Base-by-base conservation (phyloP, 2,329 filamentous ascomycete species). In the Pochonia chlamydosporia region DNA sequence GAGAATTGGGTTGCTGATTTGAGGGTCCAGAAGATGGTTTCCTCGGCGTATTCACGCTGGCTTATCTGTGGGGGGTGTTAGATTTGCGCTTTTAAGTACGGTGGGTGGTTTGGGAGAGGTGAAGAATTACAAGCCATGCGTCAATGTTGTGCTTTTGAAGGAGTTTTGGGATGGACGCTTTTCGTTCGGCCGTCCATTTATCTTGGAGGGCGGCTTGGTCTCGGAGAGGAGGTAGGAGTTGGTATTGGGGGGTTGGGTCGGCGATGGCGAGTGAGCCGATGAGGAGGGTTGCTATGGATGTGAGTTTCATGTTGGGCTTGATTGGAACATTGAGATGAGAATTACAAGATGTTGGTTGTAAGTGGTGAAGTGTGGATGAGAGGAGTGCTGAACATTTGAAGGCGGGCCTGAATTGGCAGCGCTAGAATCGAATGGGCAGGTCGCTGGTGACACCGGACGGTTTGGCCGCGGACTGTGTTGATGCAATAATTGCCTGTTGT, bases 1-100 rank as follows among this genome's bases (percentile, higher is more conserved):
- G 71, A 73, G 58, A 76, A 76, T 53, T 73, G 66, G 6, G 57
- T 62, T 5, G 67, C 67, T 18, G 62, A 58, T 52, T 75, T 75
- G 28, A 76, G 64, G 3, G 72, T 70, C 72, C 72, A 76, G 58
- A 75, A 76, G 21, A 71, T 66, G 0, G 72, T 75, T 47, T 76
- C 73, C 53, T 76, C 73, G 49, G 70, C 72, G 54, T 76, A 74
- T 52, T 76, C 73, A 43, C 68, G 69, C 58, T 76, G 72, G 61
- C 69, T 72, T 53, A 74, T 72, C 71, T 75, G 40, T 36, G n/a
- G n/a, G 30, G 11, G 36, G 10, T 16, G 35, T 8, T 37, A 37
- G 35, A 28, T 28, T 28, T 13, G 26, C 26, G 7, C 26, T n/a
- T n/a, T n/a, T n/a, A n/a, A n/a, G n/a, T n/a, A n/a, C 35, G 35